Percentiles rank a stretch among this genome's conserved stretches.
phyloP scores from a whole-genome alignment of 2,329 filamentous ascomycete species.

The Thielaviopsis populi region DNA sequence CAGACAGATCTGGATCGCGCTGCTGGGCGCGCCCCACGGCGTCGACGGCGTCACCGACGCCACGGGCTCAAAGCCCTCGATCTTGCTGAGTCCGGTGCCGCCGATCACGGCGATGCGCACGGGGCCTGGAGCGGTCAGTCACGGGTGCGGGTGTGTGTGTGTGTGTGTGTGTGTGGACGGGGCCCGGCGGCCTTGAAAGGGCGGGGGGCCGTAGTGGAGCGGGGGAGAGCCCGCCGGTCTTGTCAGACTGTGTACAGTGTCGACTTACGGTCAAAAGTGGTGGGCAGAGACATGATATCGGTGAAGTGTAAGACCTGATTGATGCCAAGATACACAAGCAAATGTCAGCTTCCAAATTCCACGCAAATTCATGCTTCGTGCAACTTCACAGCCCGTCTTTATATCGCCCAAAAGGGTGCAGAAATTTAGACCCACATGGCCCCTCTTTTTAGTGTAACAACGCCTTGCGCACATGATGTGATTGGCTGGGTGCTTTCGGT shows the following conservation, averaged over 20 bases:
- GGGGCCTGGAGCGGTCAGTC: slow-evolving; percentile 33
- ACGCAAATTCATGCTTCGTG: not conserved
- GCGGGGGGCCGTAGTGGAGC: not conserved
- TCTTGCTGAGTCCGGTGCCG: slow-evolving; percentile 78
- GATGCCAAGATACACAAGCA: not conserved
- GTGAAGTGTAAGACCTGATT: not conserved
- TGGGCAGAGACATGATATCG: slow-evolving; percentile 32
- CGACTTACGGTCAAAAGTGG: slow-evolving; percentile 42
- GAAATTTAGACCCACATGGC: not conserved
- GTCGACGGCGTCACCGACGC: slow-evolving; percentile 63
- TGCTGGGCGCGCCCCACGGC: slow-evolving; percentile 71
- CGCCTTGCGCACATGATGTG: not conserved
- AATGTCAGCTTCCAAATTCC: not conserved
- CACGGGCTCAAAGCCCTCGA: slow-evolving; percentile 74
- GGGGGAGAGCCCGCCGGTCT: not conserved
- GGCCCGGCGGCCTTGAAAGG: not conserved
- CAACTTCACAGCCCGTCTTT: not conserved
- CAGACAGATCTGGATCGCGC: slow-evolving; percentile 71
- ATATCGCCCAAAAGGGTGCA: not conserved
- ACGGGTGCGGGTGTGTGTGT: no score
- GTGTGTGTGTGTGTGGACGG: no score
- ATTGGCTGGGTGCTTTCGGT: no score
- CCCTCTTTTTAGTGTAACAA: slow-evolving; percentile 1
- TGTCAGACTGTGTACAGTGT: not conserved
- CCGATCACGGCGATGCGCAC: slow-evolving; percentile 82